Percentiles rank a stretch among this genome's conserved stretches.
Evolutionary conservation across 306 rosid species (phyloP).

Genomic region (Chamaecrista fasciculata): DNA sequence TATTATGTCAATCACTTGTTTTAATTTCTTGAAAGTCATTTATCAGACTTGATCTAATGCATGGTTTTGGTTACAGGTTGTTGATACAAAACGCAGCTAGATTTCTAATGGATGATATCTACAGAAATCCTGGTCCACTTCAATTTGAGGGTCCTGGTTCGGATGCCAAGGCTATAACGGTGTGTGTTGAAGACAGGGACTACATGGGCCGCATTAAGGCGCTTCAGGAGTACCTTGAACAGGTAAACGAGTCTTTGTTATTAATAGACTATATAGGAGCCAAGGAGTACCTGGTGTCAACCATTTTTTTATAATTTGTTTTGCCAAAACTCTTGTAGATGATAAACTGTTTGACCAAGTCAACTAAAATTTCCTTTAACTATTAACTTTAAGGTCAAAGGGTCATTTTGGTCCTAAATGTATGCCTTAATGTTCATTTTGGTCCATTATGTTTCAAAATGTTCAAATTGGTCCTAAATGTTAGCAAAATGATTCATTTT

Average conservation of each 20-base stretch:
- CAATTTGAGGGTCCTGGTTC: conserved; percentile 98
- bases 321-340: background rate
- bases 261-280: background rate
- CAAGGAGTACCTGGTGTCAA: too few species aligned
- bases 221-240: conserved; percentile 85
- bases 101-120: conserved; percentile 80
- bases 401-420: too few species aligned
- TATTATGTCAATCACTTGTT: background rate
- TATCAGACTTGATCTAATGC: conserved; percentile 17
- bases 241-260: conserved; percentile 41
- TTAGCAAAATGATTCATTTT: too few species aligned
- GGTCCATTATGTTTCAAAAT: too few species aligned
- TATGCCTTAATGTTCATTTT: too few species aligned
- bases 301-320: conserved; percentile 13
- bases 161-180: conserved; percentile 71
- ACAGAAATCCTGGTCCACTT: conserved; percentile 97
- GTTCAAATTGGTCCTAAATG: too few species aligned
- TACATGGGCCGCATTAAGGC: conserved; percentile 99
- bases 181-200: conserved; percentile 91
- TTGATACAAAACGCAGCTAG: conserved; percentile 65
- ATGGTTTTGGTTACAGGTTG: conserved; percentile 56
- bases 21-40: background rate
- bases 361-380: background rate
- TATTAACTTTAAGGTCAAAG: too few species aligned
- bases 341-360: background rate